Evolutionary conservation across 305 asterid genomes (phyloP).

Genomic region (Fraxinus sp.): DNA sequence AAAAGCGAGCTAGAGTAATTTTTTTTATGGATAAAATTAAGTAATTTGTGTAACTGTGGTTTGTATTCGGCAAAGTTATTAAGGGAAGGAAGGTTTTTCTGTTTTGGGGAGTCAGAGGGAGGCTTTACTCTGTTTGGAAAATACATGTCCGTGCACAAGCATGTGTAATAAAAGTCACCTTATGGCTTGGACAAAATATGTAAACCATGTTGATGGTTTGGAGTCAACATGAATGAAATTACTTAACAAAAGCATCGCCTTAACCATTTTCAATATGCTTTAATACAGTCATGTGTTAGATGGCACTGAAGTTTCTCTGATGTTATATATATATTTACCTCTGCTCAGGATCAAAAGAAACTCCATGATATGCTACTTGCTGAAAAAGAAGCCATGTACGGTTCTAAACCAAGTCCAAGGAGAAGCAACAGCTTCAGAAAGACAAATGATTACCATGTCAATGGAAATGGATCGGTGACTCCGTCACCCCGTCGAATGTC

Average conservation of each 20-base stretch:
- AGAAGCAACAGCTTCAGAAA: slow-evolving; percentile 68
- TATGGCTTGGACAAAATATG: neutral
- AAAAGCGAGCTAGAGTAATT: slow-evolving; percentile 76
- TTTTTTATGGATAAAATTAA: slow-evolving; percentile 7
- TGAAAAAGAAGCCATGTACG: slow-evolving; percentile 80
- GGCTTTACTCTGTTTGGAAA: neutral
- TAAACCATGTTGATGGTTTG: neutral
- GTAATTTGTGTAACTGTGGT: neutral
- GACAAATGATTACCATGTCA: slow-evolving; percentile 47
- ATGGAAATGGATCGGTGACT: slow-evolving; percentile 79
- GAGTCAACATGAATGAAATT: neutral
- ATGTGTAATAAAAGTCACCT: neutral
- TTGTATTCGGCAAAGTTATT: neutral
- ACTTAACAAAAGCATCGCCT: neutral
- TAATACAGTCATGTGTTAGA: neutral
- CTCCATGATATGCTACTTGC: slow-evolving; percentile 75
- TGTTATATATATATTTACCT: neutral
- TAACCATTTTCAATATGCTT: neutral
- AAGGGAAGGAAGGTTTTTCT: neutral
- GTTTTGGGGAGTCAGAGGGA: neutral
- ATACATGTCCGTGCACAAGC: neutral
- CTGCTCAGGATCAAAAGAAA: slow-evolving; percentile 78
- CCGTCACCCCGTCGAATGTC: slow-evolving; percentile 90
- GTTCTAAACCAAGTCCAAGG: slow-evolving; percentile 92
- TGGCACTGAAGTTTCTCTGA: slow-evolving; percentile 19